These are phyloP conservation scores for Bacidia gigantensis DNA, from an alignment of 495 filamentous ascomycete genomes.

Conservation along the genomic window DNA sequence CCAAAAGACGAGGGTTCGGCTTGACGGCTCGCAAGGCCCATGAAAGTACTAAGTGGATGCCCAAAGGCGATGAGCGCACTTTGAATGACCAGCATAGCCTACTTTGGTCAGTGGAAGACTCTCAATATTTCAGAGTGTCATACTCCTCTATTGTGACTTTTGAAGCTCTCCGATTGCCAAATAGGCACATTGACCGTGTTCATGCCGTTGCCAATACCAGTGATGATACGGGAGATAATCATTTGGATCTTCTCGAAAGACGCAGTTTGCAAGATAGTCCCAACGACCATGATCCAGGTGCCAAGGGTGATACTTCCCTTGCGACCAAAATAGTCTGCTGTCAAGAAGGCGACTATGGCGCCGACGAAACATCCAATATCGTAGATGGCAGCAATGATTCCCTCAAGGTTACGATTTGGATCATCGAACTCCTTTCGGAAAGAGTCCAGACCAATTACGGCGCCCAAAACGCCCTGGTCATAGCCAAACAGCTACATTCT, in stretches of 20 bases:
- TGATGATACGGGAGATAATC: constrained; percentile 29
- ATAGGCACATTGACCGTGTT: constrained; percentile 18
- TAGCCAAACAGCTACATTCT: constrained; percentile 38
- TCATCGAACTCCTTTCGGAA: constrained; percentile 37
- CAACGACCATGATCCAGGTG: constrained; percentile 30
- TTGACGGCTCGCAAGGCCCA: constrained; percentile 16
- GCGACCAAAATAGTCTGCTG: constrained; percentile 31
- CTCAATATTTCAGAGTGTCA: neutral
- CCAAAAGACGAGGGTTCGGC: constrained; percentile 15
- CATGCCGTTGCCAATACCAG: constrained; percentile 21
- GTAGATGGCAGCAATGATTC: constrained; percentile 33
- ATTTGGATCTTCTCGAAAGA: constrained; percentile 26
- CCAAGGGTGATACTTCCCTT: constrained; percentile 30
- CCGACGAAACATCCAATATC: constrained; percentile 35
- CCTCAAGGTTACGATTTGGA: constrained; percentile 24
- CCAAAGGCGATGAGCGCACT: constrained; percentile 17
- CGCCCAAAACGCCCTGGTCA: constrained; percentile 44
- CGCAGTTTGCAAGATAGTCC: constrained; percentile 24
- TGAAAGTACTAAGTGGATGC: constrained; percentile 17
- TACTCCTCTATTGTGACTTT: constrained; percentile 18
- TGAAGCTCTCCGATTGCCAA: constrained; percentile 18
- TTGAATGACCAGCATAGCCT: constrained; percentile 17
- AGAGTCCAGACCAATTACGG: constrained; percentile 39
- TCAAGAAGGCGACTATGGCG: constrained; percentile 28
- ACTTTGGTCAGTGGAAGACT: neutral